Conservation (phyloP, 2,329 filamentous ascomycete species). For the Ceratocystis variospora region DNA sequence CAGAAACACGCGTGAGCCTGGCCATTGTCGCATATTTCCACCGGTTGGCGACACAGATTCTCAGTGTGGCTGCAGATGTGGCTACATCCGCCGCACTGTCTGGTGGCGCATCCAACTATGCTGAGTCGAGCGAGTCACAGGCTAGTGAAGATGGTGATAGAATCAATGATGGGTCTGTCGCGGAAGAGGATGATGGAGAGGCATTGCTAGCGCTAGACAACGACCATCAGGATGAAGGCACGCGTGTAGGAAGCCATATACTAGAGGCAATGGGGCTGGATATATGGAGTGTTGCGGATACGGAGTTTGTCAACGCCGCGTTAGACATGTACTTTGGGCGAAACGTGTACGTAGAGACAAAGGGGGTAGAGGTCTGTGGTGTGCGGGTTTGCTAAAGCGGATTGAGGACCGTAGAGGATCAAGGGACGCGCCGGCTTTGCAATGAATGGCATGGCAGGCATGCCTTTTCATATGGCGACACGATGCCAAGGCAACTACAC, state of each 20-base stretch:
- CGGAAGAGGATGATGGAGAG: constrained; percentile 25
- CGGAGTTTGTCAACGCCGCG: constrained; percentile 52
- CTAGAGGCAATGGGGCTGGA: constrained; percentile 63
- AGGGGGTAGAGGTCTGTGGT: constrained; percentile 61
- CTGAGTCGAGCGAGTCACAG: constrained; percentile 25
- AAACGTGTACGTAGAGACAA: constrained; percentile 48
- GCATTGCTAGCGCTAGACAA: constrained; percentile 27
- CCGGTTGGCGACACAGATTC: constrained; percentile 52
- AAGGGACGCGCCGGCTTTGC: not conserved
- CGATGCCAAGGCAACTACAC: no score
- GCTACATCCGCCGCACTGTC: constrained; percentile 34
- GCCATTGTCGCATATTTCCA: constrained; percentile 72
- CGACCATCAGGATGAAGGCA: not conserved
- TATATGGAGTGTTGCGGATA: constrained; percentile 58
- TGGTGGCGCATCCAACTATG: constrained; percentile 24
- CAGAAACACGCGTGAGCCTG: constrained; percentile 46
- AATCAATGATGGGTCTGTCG: constrained; percentile 1
- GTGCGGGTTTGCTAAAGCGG: constrained; percentile 46
- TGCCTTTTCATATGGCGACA: no score
- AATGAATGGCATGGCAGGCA: no score
- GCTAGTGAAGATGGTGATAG: constrained; percentile 23
- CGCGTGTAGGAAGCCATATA: constrained; percentile 50
- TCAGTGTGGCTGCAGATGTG: constrained; percentile 49
- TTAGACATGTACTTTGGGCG: constrained; percentile 52
- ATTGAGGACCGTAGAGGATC: no score